Percentiles rank a stretch among this genome's conserved stretches.
These are phyloP conservation scores for Cyphellophora attinorum DNA, from an alignment of 2,329 filamentous ascomycete genomes.

Conservation along the genomic window DNA sequence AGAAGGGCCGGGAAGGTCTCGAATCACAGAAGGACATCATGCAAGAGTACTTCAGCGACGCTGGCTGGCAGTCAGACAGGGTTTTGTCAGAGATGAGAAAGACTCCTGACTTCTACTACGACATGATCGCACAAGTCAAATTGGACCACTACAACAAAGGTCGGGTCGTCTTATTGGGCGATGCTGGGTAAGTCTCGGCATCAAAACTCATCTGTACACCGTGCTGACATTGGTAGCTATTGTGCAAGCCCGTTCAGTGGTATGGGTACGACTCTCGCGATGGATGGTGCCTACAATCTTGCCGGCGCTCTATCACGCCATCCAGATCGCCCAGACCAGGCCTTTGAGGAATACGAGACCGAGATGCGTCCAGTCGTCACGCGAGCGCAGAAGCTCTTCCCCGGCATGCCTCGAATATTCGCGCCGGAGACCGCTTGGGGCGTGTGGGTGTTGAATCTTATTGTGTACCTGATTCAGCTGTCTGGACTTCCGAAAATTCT, in stretches of 20 bases:
- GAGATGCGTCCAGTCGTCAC: constrained; percentile 19
- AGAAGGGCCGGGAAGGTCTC: constrained; percentile 7
- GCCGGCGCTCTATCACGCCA: constrained; percentile 7
- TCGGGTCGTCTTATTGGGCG: constrained; percentile 16
- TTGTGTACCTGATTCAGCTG: constrained; percentile 3
- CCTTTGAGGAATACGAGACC: constrained; percentile 18
- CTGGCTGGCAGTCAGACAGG: constrained; percentile 28
- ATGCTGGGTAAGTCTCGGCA: constrained; percentile 6
- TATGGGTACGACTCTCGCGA: constrained; percentile 12
- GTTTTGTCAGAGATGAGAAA: constrained; percentile 30
- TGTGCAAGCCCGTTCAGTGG: constrained; percentile 12
- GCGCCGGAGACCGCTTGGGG: constrained; percentile 17
- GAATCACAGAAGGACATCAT: constrained; percentile 22
- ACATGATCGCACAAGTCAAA: constrained; percentile 24
- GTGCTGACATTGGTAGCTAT: constrained; percentile 3
- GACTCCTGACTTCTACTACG: constrained; percentile 36
- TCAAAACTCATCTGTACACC: background rate
- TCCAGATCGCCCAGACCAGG: constrained; percentile 6
- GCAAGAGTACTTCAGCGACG: constrained; percentile 23
- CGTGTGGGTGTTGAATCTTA: constrained; percentile 10
- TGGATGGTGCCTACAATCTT: constrained; percentile 11
- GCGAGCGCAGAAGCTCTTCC: constrained; percentile 19
- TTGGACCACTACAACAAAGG: constrained; percentile 25
- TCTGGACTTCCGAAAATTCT: constrained; percentile 10
- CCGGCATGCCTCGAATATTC: constrained; percentile 11